A percentile compares a stretch with the other conserved stretches of the same genome.
These are phyloP conservation scores for Lunularia cruciata DNA, from an alignment of 225 moss, liverwort and hornwort genomes.

Conservation along the genomic window DNA sequence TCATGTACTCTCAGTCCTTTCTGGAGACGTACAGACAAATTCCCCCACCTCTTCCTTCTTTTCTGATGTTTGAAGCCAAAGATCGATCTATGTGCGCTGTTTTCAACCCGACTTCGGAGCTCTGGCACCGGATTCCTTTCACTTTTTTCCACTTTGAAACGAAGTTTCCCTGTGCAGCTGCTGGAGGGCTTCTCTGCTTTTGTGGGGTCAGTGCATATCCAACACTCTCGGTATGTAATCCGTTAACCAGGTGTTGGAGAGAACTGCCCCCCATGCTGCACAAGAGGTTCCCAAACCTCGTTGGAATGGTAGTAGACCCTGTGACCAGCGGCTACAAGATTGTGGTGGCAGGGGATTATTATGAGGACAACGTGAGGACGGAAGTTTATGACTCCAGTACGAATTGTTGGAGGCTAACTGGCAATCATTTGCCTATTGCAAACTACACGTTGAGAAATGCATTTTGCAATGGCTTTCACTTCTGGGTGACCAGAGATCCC, in stretches of 20 bases:
- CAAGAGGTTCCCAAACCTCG: constrained; percentile 96
- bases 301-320: constrained; percentile 97
- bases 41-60: constrained; percentile 83
- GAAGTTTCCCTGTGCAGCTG: constrained; percentile 95
- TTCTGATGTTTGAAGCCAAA: constrained; percentile 98
- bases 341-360: constrained; percentile 96
- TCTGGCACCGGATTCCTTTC: constrained; percentile 95
- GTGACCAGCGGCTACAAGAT: constrained; percentile 87
- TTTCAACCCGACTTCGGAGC: constrained; percentile 78
- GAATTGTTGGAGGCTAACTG: constrained; percentile 84
- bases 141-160: constrained; percentile 99
- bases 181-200: constrained; percentile 92
- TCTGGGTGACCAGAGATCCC: constrained; percentile 94
- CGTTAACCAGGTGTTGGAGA: constrained; percentile 94
- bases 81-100: constrained; percentile 98
- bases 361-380: constrained; percentile 95
- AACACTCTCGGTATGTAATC: constrained; percentile 94
- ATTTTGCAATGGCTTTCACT: constrained; percentile 96
- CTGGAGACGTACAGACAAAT: constrained; percentile 94
- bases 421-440: constrained; percentile 90
- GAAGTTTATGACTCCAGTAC: constrained; percentile 93
- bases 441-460: constrained; percentile 97
- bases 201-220: constrained; percentile 98
- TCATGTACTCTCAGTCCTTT: constrained; percentile 98
- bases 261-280: constrained; percentile 98